A percentile compares a stretch with the other conserved stretches of the same genome.
These are phyloP conservation scores for Salix arbutifolia DNA, from an alignment of 345 rosid genomes.

Conservation along the genomic window DNA sequence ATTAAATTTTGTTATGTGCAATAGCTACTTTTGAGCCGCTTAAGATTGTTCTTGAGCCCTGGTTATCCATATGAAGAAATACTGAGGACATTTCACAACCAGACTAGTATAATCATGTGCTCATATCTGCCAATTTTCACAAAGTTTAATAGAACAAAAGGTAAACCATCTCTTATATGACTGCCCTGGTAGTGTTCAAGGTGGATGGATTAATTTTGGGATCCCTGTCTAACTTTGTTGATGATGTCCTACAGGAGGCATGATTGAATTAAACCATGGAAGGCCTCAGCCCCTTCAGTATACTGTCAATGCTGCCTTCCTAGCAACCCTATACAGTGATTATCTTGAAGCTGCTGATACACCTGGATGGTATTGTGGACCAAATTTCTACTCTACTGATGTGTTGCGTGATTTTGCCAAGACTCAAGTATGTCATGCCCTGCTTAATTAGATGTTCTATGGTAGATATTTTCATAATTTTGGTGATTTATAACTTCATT, in stretches of 20 bases:
- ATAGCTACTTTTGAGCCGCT: conserved; percentile 71
- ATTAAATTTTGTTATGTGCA: conserved; percentile 2
- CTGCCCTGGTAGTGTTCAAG: neutral
- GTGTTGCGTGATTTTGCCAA: conserved; percentile 75
- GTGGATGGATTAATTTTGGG: neutral
- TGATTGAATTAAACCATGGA: conserved; percentile 87
- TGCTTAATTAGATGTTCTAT: conserved; percentile 1
- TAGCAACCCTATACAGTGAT: conserved; percentile 76
- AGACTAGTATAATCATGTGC: conserved; percentile 80
- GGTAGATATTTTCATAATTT: neutral
- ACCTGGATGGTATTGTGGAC: conserved; percentile 97
- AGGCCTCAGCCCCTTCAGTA: conserved; percentile 96
- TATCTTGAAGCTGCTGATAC: conserved; percentile 95
- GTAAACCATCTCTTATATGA: conserved; percentile 27
- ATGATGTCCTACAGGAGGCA: conserved; percentile 53
- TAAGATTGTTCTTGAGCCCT: conserved; percentile 86
- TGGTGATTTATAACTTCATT: conserved; percentile 1
- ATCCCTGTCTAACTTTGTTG: conserved; percentile 13
- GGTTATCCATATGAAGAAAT: conserved; percentile 94
- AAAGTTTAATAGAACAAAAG: conserved; percentile 67
- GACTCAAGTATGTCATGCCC: conserved; percentile 57
- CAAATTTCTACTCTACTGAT: conserved; percentile 67
- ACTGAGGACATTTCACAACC: conserved; percentile 79
- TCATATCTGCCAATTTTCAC: conserved; percentile 63
- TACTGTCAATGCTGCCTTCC: conserved; percentile 83